Percentiles rank a stretch among this genome's conserved stretches.
Evolutionary conservation across 306 rosid genomes (phyloP).

Genomic region (Quillaja saponaria): DNA sequence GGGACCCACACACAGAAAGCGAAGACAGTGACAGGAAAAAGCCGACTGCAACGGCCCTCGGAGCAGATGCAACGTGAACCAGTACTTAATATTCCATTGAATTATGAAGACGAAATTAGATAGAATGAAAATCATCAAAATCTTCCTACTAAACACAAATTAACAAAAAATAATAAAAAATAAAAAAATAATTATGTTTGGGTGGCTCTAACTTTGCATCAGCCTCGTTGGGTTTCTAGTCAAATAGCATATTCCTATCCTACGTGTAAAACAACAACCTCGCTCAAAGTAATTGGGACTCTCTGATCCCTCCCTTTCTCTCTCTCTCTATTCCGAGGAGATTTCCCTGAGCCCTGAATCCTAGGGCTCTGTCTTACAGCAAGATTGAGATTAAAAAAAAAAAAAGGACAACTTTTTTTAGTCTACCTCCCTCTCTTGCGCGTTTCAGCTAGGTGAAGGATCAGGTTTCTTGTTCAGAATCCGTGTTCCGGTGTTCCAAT

Average conservation of each 20-base stretch:
- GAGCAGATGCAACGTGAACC: too few relatives aligned
- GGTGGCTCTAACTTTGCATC: neutral
- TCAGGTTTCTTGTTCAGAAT: neutral
- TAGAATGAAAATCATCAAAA: too few relatives aligned
- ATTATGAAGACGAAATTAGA: too few relatives aligned
- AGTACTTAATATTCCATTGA: too few relatives aligned
- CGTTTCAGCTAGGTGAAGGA: neutral
- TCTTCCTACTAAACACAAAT: too few relatives aligned
- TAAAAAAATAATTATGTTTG: neutral
- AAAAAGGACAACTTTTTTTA: neutral
- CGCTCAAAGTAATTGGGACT: neutral
- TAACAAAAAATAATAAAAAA: too few relatives aligned
- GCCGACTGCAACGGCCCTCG: too few relatives aligned
- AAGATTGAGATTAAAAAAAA: too few relatives aligned
- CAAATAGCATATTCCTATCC: neutral
- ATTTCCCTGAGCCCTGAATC: too few relatives aligned
- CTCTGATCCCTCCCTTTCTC: neutral
- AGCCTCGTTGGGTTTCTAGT: constrained; percentile 1
- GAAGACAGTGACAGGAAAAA: too few relatives aligned
- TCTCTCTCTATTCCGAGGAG: neutral
- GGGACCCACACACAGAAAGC: too few relatives aligned
- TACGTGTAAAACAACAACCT: neutral
- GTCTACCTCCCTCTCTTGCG: neutral
- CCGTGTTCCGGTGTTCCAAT: constrained; percentile 1
- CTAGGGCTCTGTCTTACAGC: neutral